Percentiles rank a stretch among this genome's conserved stretches.
These are phyloP conservation scores for Dacryopinax spathularia DNA, from an alignment of 768 basidiomycete species.

Conservation along the genomic window DNA sequence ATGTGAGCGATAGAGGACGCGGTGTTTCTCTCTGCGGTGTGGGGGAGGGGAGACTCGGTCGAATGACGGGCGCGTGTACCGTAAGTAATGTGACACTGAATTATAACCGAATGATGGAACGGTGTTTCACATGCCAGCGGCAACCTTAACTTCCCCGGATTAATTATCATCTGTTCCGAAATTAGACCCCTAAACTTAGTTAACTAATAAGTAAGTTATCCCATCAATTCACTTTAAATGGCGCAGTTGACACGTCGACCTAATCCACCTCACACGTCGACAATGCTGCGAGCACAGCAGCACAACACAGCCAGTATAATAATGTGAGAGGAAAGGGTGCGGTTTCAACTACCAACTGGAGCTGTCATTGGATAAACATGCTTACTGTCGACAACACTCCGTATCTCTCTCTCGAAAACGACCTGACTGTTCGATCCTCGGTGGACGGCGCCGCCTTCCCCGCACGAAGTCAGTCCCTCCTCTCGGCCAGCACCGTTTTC, in stretches of 20 bases:
- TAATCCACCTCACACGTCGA: not conserved
- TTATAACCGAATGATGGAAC: no score
- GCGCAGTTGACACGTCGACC: not conserved
- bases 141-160: not conserved
- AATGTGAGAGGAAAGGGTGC: not conserved
- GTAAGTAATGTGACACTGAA: no score
- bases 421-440: slow-evolving; percentile 4
- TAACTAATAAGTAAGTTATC: no score
- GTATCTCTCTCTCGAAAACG: not conserved
- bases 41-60: no score
- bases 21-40: no score
- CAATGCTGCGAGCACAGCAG: not conserved
- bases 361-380: not conserved
- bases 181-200: not conserved
- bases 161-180: not conserved
- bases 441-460: slow-evolving; percentile 1
- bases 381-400: not conserved
- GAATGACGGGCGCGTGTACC: no score
- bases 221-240: not conserved
- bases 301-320: not conserved
- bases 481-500: slow-evolving; percentile 5
- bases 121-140: no score
- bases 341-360: no score
- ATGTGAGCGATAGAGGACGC: no score
- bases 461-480: not conserved